Evolutionary conservation across 371 early-diverging fungal genomes (phyloP).

Genomic region (Apophysomyces variabilis): DNA sequence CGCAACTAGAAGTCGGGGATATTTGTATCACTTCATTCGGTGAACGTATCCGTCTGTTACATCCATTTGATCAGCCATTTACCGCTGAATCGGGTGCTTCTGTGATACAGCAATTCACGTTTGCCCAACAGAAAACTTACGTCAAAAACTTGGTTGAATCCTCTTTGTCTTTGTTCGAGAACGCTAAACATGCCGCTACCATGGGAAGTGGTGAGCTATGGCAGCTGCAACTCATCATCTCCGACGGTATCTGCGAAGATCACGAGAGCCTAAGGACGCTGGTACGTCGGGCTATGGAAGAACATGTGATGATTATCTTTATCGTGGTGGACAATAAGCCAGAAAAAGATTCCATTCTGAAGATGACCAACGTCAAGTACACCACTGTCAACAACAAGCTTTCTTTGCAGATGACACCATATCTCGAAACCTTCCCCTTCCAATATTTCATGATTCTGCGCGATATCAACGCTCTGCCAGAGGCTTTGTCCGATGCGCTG

Average conservation of each 20-base stretch:
- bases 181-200: constrained; percentile 62
- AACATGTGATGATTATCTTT: constrained; percentile 93
- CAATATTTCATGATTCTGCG: constrained; percentile 93
- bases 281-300: constrained; percentile 85
- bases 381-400: constrained; percentile 66
- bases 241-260: constrained; percentile 97
- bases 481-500: constrained; percentile 89
- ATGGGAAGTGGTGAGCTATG: constrained; percentile 75
- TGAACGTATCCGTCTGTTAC: constrained; percentile 82
- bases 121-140: constrained; percentile 89
- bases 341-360: constrained; percentile 83
- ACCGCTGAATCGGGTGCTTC: constrained; percentile 89
- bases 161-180: constrained; percentile 75
- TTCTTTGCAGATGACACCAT: constrained; percentile 79
- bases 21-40: constrained; percentile 92
- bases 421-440: constrained; percentile 98
- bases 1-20: constrained; percentile 94
- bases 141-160: constrained; percentile 84
- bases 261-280: constrained; percentile 80
- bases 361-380: constrained; percentile 88
- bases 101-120: constrained; percentile 87
- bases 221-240: constrained; percentile 95
- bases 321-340: constrained; percentile 91
- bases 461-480: constrained; percentile 87
- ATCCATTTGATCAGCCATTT: constrained; percentile 92